Evolutionary conservation across 192 early-diverging fungal genomes (phyloP), one percentile per base, ranked within the genome.

Genomic region (Coemansia interrupta): DNA sequence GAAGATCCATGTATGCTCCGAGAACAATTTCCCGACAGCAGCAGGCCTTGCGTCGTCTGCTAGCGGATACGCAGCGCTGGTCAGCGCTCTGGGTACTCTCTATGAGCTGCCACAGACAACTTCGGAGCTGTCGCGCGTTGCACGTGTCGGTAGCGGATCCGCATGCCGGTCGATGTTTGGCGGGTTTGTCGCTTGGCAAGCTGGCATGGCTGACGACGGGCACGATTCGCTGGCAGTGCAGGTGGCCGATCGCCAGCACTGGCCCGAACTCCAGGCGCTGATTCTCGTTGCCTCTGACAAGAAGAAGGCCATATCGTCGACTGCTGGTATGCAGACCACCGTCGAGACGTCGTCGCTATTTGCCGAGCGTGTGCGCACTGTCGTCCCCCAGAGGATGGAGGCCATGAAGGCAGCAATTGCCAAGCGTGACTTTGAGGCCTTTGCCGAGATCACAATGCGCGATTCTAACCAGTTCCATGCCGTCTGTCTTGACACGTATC

Each of bases 401-500:
- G 84, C 78, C 1, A 99, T 99, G 88, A 86, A 83, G 55, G 58
- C 77, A n/a, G 95, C 97, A 11, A 96, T 99, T 66, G 60, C 62
- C 11, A 68, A 63, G 28, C 82, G 86, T 58, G 89, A 99, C 68
- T 99, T 98, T 80, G 84, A 89, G 54, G 51, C 70, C 6, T 99
- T 99, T 81, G 97, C 92, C 28, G 90, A 94, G 72, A 61, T 96
- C 54, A 96, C 97, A 54, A 99, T 99, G 95, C 80, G 72, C 51
- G 97, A 99, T 71, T 96, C 94, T 18, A 99, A 99, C 86, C 92
- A 94, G 78, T 99, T 99, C 89, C 97, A 99, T 71, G 91, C 96
- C 30, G 89, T 93, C 32, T 98, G 96, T 71, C 77, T 97, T n/a
- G 97, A 99, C 80, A 97, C 96, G 9, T 97, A 83, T 77, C 97